These are phyloP conservation scores for Candida dajiaensis DNA, from an alignment of 805 yeast genomes.

Conservation along the genomic window DNA sequence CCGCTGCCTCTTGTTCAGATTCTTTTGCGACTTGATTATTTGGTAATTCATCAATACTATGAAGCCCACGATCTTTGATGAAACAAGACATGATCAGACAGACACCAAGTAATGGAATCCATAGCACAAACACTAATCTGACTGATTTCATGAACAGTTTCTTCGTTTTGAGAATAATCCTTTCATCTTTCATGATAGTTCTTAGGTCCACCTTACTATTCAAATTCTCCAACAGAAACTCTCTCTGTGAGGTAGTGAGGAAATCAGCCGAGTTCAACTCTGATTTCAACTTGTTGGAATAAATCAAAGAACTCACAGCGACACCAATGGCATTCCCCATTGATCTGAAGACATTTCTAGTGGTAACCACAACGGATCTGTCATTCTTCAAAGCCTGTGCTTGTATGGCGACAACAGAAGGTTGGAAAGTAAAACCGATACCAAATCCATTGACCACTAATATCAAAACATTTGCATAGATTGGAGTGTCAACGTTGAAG, in stretches of 20 bases:
- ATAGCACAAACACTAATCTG: conserved; percentile 1
- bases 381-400: conserved; percentile 46
- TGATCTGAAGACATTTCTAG: conserved; percentile 49
- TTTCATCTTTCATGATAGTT: neutral
- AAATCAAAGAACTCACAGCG: conserved; percentile 28
- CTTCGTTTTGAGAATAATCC: neutral
- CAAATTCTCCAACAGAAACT: neutral
- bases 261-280: neutral
- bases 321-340: conserved; percentile 58
- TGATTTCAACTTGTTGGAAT: neutral
- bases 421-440: conserved; percentile 4
- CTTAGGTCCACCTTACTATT: neutral
- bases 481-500: neutral
- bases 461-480: neutral
- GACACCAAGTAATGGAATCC: neutral
- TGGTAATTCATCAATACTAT: neutral
- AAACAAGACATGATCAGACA: conserved; percentile 1
- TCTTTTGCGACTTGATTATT: neutral
- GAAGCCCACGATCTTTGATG: conserved; percentile 3
- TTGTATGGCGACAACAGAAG: conserved; percentile 40
- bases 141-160: conserved; percentile 1
- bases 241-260: neutral
- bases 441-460: conserved; percentile 34
- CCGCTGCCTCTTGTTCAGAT: neutral
- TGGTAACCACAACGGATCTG: conserved; percentile 50